Base-by-base conservation (phyloP, 2,329 filamentous ascomycete genomes). In the Berkeleyomyces rouxiae region DNA sequence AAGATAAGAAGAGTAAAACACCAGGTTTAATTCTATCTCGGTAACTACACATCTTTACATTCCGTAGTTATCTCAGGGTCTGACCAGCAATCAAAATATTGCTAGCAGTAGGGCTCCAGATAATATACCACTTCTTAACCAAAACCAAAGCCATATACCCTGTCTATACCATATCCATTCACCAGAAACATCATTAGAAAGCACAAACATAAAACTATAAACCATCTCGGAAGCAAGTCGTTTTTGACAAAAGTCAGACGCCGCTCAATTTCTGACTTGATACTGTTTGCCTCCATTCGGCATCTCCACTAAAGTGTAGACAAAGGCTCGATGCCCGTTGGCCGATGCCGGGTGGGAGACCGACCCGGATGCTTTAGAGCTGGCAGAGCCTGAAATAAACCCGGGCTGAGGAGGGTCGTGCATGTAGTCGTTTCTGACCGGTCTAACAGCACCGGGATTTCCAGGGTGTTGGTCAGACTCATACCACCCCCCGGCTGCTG, bases 231-330 rank as follows among this genome's bases (percentile, higher is more conserved):
- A 10, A 23, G 39, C 53, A 4, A 40, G 36, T 11, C 53, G 53
- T 42, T 36, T 37, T 23, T 11, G 2, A 60, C 7, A 0, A 9
- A 23, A 37, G 7, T 37, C 23, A 61, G 51, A 51, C 13, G 11
- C 2, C 7, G 33, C 40, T 63, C 13, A 63, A 37, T 63, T 55
- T 6, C 36, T 44, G 7, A 53, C 57, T 16, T 59, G 60, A 44
- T 63, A 63, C 44, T 53, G 55, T 33, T 59, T 16, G n/a, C 57
- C 57, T 2, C 61, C 61, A 40, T 63, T 53, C 23, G 53, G 23
- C 11, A 43, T 63, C 7, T 55, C 55, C 55, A 63, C 31, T 16
- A 63, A 16, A 13, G 57, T 23, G 40, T 63, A 63, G 7, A 63
- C 61, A 31, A 36, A 59, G 9, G 61, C 57, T 3, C 61, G 57